phyloP scores from a whole-genome alignment of 1,284 basidiomycete genomes.

The Kwoniella shivajii region DNA sequence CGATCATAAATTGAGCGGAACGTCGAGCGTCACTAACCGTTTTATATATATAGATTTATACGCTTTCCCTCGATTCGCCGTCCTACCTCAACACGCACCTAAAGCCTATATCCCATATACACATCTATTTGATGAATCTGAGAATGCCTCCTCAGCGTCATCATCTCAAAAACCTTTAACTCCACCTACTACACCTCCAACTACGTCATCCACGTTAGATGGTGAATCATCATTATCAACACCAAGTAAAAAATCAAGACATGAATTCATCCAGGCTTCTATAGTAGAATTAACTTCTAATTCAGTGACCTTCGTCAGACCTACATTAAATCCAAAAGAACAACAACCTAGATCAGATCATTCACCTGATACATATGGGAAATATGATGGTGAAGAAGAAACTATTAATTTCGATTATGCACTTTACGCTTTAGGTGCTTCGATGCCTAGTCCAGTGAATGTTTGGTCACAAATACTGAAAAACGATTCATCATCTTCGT shows the following conservation, averaged over 20 bases:
- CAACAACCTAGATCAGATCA: constrained; percentile 1
- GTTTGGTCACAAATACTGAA: constrained; percentile 40
- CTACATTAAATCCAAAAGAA: constrained; percentile 8
- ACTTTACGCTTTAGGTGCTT: constrained; percentile 54
- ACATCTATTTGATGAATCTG: constrained; percentile 53
- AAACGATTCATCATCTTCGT: background rate
- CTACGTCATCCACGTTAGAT: constrained; percentile 8
- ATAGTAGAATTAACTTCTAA: constrained; percentile 58
- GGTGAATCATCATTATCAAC: background rate
- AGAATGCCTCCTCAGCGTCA: background rate
- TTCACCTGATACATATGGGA: constrained; percentile 18
- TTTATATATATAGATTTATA: constrained; percentile 50
- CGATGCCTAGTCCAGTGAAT: constrained; percentile 52
- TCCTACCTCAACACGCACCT: constrained; percentile 55
- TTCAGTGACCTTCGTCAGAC: constrained; percentile 57
- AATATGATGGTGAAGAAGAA: constrained; percentile 36
- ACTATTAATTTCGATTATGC: constrained; percentile 55
- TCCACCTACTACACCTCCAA: constrained; percentile 25
- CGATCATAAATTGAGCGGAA: background rate
- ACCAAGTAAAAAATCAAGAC: constrained; percentile 23
- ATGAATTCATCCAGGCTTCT: constrained; percentile 58
- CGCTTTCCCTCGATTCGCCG: constrained; percentile 57
- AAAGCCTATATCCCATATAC: constrained; percentile 68
- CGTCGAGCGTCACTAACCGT: background rate
- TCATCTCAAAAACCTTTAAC: constrained; percentile 16